A percentile compares a stretch with the other conserved stretches of the same genome.
phyloP scores from a whole-genome alignment of 441 rosid species.

The Biscutella laevigata region DNA sequence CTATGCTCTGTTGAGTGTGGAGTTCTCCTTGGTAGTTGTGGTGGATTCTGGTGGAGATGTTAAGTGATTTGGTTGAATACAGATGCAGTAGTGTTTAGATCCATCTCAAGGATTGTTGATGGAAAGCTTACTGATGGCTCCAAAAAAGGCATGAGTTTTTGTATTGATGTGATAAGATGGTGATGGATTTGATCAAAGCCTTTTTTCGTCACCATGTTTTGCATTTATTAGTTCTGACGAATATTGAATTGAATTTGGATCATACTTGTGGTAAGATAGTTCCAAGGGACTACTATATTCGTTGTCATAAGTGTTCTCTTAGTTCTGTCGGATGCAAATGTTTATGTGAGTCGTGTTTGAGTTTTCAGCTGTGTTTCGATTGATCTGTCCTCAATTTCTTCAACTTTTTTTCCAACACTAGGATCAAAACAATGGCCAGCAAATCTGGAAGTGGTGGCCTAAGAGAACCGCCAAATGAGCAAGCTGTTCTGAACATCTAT shows the following conservation, averaged over 20 bases:
- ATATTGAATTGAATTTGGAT: not conserved
- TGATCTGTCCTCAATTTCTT: not conserved
- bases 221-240: not conserved
- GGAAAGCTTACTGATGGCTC: not conserved
- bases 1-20: not conserved
- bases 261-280: not conserved
- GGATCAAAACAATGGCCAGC: conserved; percentile 47
- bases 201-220: not conserved
- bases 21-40: no score
- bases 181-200: not conserved
- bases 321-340: not conserved
- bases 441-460: conserved; percentile 32
- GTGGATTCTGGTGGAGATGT: not conserved
- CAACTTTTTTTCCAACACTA: not conserved
- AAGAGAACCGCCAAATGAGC: conserved; percentile 60
- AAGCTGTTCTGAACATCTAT: conserved; percentile 57
- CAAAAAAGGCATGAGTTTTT: not conserved
- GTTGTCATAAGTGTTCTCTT: no score
- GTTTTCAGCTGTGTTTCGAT: no score
- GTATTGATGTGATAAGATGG: not conserved
- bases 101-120: not conserved
- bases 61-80: not conserved
- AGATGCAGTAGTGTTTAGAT: not conserved
- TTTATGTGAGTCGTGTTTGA: not conserved
- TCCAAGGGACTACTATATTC: not conserved